Percentiles rank a stretch among this genome's conserved stretches.
These are phyloP conservation scores for Mycena epipterygia DNA, from an alignment of 768 basidiomycete genomes.

Conservation along the genomic window DNA sequence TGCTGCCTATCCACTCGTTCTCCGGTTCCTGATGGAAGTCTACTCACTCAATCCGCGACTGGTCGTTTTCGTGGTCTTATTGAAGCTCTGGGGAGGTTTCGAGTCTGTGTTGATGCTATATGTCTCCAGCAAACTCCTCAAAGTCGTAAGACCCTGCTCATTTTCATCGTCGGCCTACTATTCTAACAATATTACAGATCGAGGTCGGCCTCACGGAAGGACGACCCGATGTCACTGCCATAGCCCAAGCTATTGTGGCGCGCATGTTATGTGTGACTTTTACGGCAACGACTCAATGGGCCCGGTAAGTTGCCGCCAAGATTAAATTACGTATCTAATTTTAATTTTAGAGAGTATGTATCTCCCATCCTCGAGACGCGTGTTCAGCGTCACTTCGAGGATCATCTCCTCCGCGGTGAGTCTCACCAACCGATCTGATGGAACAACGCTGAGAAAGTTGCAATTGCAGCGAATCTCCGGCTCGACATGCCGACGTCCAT, in stretches of 20 bases:
- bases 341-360: background rate
- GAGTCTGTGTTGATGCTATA: constrained; percentile 25
- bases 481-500: constrained; percentile 29
- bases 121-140: constrained; percentile 11
- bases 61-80: constrained; percentile 1
- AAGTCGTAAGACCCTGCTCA: background rate
- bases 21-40: constrained; percentile 22
- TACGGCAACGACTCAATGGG: constrained; percentile 15
- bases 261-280: constrained; percentile 8
- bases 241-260: constrained; percentile 10
- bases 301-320: background rate
- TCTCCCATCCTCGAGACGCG: constrained; percentile 14
- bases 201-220: constrained; percentile 25
- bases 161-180: background rate
- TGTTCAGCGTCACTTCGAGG: constrained; percentile 15
- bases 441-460: background rate
- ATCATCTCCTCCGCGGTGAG: constrained; percentile 22
- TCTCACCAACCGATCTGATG: background rate
- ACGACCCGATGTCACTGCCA: constrained; percentile 17
- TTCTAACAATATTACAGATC: constrained; percentile 13
- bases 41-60: constrained; percentile 10
- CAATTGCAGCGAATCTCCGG: constrained; percentile 14
- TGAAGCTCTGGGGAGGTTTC: constrained; percentile 19
- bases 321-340: background rate
- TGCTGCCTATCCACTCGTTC: constrained; percentile 18